Evolutionary conservation across 192 early-diverging fungal species (phyloP), one percentile per base, ranked within the genome.

Genomic region (Coemansia sp.): DNA sequence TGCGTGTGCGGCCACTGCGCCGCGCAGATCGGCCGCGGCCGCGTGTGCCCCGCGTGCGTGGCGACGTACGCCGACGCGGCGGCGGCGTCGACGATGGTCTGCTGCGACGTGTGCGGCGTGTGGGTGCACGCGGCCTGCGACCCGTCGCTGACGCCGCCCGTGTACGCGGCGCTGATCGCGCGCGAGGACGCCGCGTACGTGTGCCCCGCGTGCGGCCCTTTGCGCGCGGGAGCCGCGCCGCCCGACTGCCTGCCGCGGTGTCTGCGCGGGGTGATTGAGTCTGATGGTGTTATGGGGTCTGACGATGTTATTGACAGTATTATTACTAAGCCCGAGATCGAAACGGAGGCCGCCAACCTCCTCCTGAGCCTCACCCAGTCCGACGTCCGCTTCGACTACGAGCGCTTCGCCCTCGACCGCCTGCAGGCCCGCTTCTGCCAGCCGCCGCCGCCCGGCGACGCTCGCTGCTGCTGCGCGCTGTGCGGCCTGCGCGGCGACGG

Each of bases 51-150:
- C 11, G 69, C 84, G 38, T 90, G 89, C 73, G 52, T 85, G 15
- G 69, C 79, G n/a, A 74, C 86, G 5, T 87, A 90, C 47, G 66
- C 77, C 10, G 76, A 85, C 52, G 76, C 71, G 27, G 73, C 76
- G 64, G 76, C 86, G 58, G 86, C 85, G 62, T 78, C 85, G 40
- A 86, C 76, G 34, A 89, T 90, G 88, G 86, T 90, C 16, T 86
- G 85, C 74, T 90, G 88, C 64, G 89, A 90, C 50, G 74, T 86
- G 9, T 90, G 89, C 62, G 71, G 73, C 6, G 65, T 75, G 22
- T 90, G 89, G 89, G 74, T 90, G 5, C 89, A 90, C 72, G 64
- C 83, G 7, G 78, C 73, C 29, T 90, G 89, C 68, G 89, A 90
- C 33, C 69, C 73, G 0, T 49, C 66, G 1, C 66, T 89, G 31